A percentile compares a stretch with the other conserved stretches of the same genome.
These are phyloP conservation scores for Udeniomyces megalosporus DNA, from an alignment of 768 basidiomycete genomes.

Conservation along the genomic window DNA sequence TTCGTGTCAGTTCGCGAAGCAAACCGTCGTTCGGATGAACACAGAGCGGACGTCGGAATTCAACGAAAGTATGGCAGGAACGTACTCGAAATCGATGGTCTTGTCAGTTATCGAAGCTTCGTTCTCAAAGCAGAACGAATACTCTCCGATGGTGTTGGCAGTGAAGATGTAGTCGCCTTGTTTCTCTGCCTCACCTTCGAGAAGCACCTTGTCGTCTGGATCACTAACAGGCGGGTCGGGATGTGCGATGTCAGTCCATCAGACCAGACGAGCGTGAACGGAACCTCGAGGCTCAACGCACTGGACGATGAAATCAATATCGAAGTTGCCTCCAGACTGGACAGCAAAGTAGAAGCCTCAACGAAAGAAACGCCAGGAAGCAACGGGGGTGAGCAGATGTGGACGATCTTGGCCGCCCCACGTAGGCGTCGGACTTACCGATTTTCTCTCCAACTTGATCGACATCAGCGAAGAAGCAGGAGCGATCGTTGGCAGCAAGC, in stretches of 20 bases:
- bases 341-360: conserved; percentile 85
- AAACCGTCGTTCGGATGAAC: neutral
- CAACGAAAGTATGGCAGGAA: neutral
- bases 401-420: no score
- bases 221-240: conserved; percentile 45
- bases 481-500: conserved; percentile 29
- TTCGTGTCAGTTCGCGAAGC: neutral
- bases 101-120: conserved; percentile 93
- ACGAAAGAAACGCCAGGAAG: neutral
- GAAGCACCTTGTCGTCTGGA: conserved; percentile 68
- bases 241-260: neutral
- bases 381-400: neutral
- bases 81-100: conserved; percentile 43
- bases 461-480: conserved; percentile 87
- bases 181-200: conserved; percentile 74
- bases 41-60: no score
- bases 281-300: neutral
- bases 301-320: conserved; percentile 14
- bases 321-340: conserved; percentile 3
- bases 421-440: conserved; percentile 28
- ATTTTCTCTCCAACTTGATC: conserved; percentile 34
- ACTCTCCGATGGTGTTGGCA: conserved; percentile 55
- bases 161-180: conserved; percentile 97
- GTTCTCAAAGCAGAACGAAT: conserved; percentile 47
- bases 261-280: neutral